Base-by-base conservation (phyloP, 495 filamentous ascomycete genomes). In the Neurospora sp. region DNA sequence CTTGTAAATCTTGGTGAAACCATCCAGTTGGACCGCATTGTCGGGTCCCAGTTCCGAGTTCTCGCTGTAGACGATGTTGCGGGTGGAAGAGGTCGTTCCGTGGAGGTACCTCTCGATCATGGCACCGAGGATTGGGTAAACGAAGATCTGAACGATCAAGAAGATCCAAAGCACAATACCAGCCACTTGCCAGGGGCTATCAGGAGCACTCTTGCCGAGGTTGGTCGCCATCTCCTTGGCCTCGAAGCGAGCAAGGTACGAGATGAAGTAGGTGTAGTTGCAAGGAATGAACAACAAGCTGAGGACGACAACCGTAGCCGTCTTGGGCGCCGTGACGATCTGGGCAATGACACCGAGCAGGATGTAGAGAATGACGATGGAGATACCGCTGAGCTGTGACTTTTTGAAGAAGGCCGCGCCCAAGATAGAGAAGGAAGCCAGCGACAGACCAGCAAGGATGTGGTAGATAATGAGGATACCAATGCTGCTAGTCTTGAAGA, bases 381-480 rank as follows among this genome's bases (percentile, higher is more conserved):
- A 85, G 71, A 94, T 92, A 27, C 93, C 93, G 71, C 82, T 93
- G 37, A 96, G 85, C 80, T 96, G 93, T 2, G 93, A 89, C 78
- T 87, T 90, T 73, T 88, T 91, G 82, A 95, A 96, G 78, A 95
- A 92, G 12, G 90, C 83, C 0, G 89, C 91, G 2, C 89, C 88
- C 39, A 94, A 85, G 70, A 95, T 87, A 0, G 91, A 90, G 77
- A 92, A 90, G 5, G 90, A 92, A 0, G 87, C 84, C 23, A 93
- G 80, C 12, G 91, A 86, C 6, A 92, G 79, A 2, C 93, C 93
- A 20, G 86, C 77, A 12, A 93, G 83, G 35, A 94, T 78, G 75
- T 88, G 85, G 80, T 88, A 90, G 71, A 92, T 77, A 44, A 96
- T 75, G 39, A 92, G 80, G 38, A 94, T 85, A 18, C 80, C 88